Evolutionary conservation across 73 alveolate genomes (phyloP), one percentile per base, ranked within the genome.

Genomic region (Paramecium sexaurelia): DNA sequence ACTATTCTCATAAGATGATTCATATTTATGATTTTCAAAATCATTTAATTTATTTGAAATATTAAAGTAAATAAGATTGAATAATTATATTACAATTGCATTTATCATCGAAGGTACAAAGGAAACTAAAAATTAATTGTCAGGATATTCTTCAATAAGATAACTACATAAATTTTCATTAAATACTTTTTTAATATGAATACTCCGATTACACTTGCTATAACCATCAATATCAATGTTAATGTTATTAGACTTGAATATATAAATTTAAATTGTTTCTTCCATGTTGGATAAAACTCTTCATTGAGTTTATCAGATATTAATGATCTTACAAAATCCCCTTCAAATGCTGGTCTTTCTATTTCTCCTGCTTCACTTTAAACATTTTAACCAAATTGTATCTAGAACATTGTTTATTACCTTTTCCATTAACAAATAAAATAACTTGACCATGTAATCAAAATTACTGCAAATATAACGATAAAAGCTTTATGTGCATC

Each of bases 301-400:
- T 88, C 94, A 88, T 88, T 88, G 5, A 88, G 39, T 88, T 88
- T 43, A 88, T 88, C 94, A 13, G 69, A 40, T 24, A 39, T 82
- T 10, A 88, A 17, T 11, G 94, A 88, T 26, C 94, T 88, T n/a
- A 68, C 24, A 55, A 68, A 88, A 39, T 32, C 55, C 39, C 94
- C 94, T n/a, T 68, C 87, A 88, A 88, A 88, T 69, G 85, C 94
- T 61, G 94, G 94, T 43, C 94, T 88, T 71, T 88, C 94, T 7
- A 82, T 84, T 17, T 88, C 83, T 40, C 75, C 69, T 41, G 55
- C 94, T 45, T 88, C 94, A 6, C 36, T 41, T 40, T 88, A 1
- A 8, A 6, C 29, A 33, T 88, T 17, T 47, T 68, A 22, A 17
- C 94, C 94, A 26, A 40, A 88, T 69, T 88, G 45, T 26, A 88